These are phyloP conservation scores for Leccinum incarnatum DNA, from an alignment of 768 basidiomycete species.

Conservation along the genomic window DNA sequence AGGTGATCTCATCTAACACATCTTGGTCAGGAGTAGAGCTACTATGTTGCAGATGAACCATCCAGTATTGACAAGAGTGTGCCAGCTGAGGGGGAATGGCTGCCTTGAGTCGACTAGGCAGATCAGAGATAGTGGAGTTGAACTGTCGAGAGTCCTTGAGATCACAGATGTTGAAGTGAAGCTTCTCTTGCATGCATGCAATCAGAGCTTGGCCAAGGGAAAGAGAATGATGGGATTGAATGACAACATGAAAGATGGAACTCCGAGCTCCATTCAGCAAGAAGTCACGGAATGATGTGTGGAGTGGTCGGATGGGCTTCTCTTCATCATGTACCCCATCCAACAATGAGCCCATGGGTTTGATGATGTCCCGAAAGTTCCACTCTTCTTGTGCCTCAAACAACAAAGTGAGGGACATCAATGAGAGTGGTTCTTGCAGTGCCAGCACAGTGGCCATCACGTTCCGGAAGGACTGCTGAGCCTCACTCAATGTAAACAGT, in stretches of 20 bases:
- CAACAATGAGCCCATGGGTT: not conserved
- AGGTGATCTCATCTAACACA: not conserved
- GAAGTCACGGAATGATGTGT: not conserved
- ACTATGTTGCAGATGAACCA: not conserved
- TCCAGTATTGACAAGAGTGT: not conserved
- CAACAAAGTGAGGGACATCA: not conserved
- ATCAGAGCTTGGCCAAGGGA: too few relatives aligned
- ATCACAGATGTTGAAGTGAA: too few relatives aligned
- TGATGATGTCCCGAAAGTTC: not conserved
- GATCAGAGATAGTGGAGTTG: too few relatives aligned
- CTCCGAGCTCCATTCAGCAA: not conserved
- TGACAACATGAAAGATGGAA: not conserved
- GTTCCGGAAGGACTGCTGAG: not conserved
- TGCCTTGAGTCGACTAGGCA: not conserved
- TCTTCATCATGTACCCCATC: not conserved
- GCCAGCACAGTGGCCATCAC: not conserved
- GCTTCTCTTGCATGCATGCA: too few relatives aligned
- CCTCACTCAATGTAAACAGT: not conserved
- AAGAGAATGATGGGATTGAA: not conserved
- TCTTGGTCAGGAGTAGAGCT: not conserved
- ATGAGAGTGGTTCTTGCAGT: not conserved
- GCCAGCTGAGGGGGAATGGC: not conserved
- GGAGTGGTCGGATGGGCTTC: not conserved
- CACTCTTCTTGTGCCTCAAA: not conserved
- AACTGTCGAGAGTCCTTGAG: too few relatives aligned